phyloP scores from a whole-genome alignment of 75 land plant species.

The Pinus albicaulis region DNA sequence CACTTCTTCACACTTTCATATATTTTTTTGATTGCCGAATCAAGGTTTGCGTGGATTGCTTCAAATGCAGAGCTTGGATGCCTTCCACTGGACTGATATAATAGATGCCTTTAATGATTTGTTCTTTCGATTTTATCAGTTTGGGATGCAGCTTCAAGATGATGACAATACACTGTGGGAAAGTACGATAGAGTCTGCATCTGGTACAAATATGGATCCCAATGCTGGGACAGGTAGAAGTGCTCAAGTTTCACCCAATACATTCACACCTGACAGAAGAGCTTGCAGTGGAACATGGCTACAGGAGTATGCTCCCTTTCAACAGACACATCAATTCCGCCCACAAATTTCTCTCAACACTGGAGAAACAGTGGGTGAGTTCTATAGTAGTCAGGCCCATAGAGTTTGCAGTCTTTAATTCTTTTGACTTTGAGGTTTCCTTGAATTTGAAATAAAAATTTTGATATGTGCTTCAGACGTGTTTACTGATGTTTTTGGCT shows the following conservation, averaged over 20 bases:
- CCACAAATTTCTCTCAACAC: not conserved
- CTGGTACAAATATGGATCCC: not conserved
- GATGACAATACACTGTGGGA: not conserved
- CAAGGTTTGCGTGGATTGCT: not conserved
- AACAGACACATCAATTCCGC: not conserved
- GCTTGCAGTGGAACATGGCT: not conserved
- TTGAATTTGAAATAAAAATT: not conserved
- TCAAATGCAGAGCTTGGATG: not conserved
- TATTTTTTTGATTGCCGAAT: not conserved
- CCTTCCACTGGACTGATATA: not conserved
- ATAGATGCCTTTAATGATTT: not conserved
- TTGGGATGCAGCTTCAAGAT: conserved; percentile 1
- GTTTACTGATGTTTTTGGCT: not conserved
- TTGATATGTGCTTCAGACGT: not conserved
- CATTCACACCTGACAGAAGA: not conserved
- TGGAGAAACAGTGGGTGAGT: conserved; percentile 6
- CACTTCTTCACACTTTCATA: not conserved
- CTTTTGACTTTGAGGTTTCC: not conserved
- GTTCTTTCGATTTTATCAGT: not conserved
- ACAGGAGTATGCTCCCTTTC: not conserved
- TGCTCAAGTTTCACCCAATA: not conserved
- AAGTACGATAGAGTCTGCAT: not conserved
- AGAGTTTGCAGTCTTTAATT: not conserved
- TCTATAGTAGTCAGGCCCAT: not conserved
- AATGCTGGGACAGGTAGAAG: not conserved